Base-by-base conservation (phyloP, 129 eudicot genomes). In the Arctium lappa region DNA sequence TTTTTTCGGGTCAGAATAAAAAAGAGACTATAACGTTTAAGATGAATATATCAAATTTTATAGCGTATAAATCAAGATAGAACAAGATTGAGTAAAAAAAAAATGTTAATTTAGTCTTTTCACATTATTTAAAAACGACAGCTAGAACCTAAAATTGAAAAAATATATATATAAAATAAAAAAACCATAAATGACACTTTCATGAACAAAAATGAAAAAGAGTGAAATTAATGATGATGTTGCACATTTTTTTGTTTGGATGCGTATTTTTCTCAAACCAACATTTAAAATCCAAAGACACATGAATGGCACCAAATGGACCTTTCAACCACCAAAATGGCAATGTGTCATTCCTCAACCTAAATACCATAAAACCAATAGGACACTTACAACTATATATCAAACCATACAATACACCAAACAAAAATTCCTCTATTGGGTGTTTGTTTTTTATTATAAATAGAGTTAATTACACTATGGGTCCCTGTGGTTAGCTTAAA, bases 241-340 rank as follows among this genome's bases (percentile, higher is more conserved):
- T 68, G 48, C 34, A 72, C 16, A 56, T 73, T 18, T 42, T 22
- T 77, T 72, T 77, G 74, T 76, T 76, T 27, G 34, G 44, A 60
- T 30, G 22, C 2, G 42, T 74, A 62, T 82, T 75, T 46, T 37
- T 50, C 63, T 68, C 60, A 83, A 69, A 76, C 81, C 71, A 75
- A 12, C 81, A 76, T 70, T 82, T 27, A 76, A 69, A 38, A 76
- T 69, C 78, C 44, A 50, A 73, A 81, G 80, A 82, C 75, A 82
- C 72, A 81, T 74, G 75, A 82, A 82, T 44, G 36, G 81, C 69
- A 83, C 27, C 79, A 72, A 84, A 78, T 78, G 75, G 78, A 84
- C 86, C 79, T 72, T 78, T 72, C 82, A 83, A 83, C 86, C 74
- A 78, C 79, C 69, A 84, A 62, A 46, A 56, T 29, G 74, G 79